phyloP scores from a whole-genome alignment of 371 early-diverging fungal species.

The Lichtheimia ornata region DNA sequence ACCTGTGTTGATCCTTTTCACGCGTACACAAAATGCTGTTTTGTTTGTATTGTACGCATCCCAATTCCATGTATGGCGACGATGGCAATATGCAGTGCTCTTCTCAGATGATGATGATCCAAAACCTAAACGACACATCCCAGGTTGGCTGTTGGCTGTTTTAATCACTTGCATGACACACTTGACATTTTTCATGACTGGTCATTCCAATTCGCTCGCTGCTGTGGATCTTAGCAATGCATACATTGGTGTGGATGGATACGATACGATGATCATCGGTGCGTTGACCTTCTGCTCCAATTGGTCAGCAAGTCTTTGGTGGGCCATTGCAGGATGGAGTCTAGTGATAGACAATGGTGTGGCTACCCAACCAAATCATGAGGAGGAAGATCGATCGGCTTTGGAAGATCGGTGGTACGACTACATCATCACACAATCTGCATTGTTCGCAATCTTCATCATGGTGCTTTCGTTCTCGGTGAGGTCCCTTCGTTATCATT shows the following conservation, averaged over 20 bases:
- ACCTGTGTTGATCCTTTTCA: slow-evolving; percentile 61
- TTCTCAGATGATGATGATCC: neutral
- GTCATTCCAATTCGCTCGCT: slow-evolving; percentile 80
- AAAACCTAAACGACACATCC: slow-evolving; percentile 10
- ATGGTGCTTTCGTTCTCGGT: slow-evolving; percentile 63
- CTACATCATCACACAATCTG: slow-evolving; percentile 42
- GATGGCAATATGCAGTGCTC: slow-evolving; percentile 31
- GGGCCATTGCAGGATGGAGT: slow-evolving; percentile 53
- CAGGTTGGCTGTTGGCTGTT: slow-evolving; percentile 25
- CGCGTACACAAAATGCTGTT: slow-evolving; percentile 61
- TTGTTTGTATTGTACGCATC: slow-evolving; percentile 59
- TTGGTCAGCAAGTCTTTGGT: slow-evolving; percentile 78
- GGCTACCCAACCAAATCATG: neutral
- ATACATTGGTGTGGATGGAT: slow-evolving; percentile 73
- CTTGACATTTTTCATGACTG: slow-evolving; percentile 68
- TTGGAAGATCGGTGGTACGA: slow-evolving; percentile 24
- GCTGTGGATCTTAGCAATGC: slow-evolving; percentile 79
- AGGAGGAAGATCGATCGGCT: neutral
- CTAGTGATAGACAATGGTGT: slow-evolving; percentile 18
- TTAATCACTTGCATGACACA: slow-evolving; percentile 39
- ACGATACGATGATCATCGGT: slow-evolving; percentile 64
- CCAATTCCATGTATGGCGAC: slow-evolving; percentile 43
- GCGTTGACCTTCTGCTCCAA: slow-evolving; percentile 67
- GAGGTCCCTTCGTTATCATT: slow-evolving; percentile 66
- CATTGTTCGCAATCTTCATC: slow-evolving; percentile 55